Base-by-base conservation (phyloP, 148 eudicot species). In the Fagopyrum esculentum region DNA sequence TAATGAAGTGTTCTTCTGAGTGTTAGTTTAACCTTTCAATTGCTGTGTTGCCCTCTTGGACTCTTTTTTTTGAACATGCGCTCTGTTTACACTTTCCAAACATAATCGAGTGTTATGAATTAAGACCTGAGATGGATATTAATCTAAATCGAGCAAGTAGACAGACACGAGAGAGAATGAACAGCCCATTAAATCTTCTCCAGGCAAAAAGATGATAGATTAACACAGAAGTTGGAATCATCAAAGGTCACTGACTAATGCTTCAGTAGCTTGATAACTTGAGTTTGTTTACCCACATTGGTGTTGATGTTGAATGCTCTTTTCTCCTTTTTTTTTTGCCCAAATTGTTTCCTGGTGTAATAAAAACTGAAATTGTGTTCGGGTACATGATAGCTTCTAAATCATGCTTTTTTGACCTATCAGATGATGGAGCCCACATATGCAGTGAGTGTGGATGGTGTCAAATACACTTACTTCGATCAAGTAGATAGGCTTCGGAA, bases 391-490 rank as follows among this genome's bases (percentile, higher is more conserved):
- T 16, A n/a, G 66, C 11, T 15, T 22, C 26, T 60, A 60, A 60
- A 13, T 9, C n/a, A 7, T 8, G 22, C 29, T n/a, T 30, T 59
- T 9, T 11, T 64, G 35, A 8, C 47, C 44, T 73, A 13, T 46
- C 89, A 95, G 98, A 89, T 79, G 71, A 92, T 95, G 97, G 81
- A 86, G 78, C 55, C 70, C 45, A 92, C 98, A 2, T 90, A 90
- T 81, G 74, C 75, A 61, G 90, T 83, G 49, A 83, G 85, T 12
- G 87, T 95, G 30, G 98, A 95, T 74, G 80, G 84, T 72, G 70
- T 85, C 4, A 82, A 89, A 63, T 92, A 92, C 76, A 76, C 89
- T 59, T 95, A 74, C 83, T 95, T 90, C 81, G 96, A 95, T 81
- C 80, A 89, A 85, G 96, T 95, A 75, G 97, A 90, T 11, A 86